Evolutionary conservation across 148 eudicot species (phyloP).

Genomic region (Cornus controversa): DNA sequence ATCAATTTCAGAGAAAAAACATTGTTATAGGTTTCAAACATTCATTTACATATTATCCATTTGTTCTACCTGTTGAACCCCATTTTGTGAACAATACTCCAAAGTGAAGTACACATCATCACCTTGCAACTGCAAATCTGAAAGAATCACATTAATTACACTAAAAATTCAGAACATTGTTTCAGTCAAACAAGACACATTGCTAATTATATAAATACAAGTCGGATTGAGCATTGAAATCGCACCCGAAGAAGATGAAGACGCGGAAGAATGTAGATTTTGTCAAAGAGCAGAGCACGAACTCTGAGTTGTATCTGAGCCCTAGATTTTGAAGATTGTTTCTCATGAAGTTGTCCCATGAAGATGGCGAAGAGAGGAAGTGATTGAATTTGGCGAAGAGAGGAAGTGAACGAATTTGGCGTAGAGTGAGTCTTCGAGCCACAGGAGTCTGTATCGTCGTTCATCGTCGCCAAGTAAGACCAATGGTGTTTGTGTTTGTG

Average conservation of each 20-base stretch:
- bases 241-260: constrained; percentile 12
- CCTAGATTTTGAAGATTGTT: constrained; percentile 44
- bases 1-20: too few relatives aligned
- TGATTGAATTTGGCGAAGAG: too few relatives aligned
- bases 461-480: too few relatives aligned
- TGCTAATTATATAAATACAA: constrained; percentile 28
- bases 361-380: constrained; percentile 62
- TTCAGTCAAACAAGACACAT: neutral
- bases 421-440: constrained; percentile 87
- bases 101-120: constrained; percentile 94
- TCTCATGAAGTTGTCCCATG: constrained; percentile 78
- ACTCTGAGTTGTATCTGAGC: constrained; percentile 70
- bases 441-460: too few relatives aligned
- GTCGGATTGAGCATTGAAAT: constrained; percentile 58
- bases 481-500: too few relatives aligned
- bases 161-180: neutral
- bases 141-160: constrained; percentile 6
- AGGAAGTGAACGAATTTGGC: constrained; percentile 52
- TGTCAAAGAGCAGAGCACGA: constrained; percentile 95
- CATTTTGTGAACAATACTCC: constrained; percentile 51
- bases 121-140: constrained; percentile 93
- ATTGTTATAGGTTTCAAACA: too few relatives aligned
- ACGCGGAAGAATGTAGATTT: constrained; percentile 48
- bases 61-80: constrained; percentile 21
- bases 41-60: neutral